phyloP scores from a whole-genome alignment of 1,139 yeast species.

The Entelexis sorbosivorans region DNA sequence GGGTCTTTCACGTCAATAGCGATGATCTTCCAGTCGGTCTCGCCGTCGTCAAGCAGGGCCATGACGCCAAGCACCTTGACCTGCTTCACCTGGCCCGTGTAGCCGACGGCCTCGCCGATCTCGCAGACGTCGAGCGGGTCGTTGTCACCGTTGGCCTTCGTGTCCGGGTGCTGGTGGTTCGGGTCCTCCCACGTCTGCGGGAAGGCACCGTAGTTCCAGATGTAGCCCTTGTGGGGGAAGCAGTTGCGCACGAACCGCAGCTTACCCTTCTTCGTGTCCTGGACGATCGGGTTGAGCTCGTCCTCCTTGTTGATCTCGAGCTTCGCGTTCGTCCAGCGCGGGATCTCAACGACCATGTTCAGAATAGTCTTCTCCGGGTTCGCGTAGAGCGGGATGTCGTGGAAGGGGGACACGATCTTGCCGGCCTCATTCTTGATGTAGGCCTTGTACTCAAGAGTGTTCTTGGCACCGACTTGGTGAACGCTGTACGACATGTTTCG shows the following conservation, averaged over 20 bases:
- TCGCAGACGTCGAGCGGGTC: constrained; percentile 97
- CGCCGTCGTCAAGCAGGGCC: constrained; percentile 94
- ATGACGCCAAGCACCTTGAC: constrained; percentile 87
- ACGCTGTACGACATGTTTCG: constrained; percentile 28
- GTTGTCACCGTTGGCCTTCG: constrained; percentile 69
- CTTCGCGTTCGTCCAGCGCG: constrained; percentile 92
- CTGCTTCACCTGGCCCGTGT: constrained; percentile 64
- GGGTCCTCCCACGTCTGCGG: constrained; percentile 97
- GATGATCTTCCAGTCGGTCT: constrained; percentile 93
- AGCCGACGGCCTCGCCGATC: constrained; percentile 59
- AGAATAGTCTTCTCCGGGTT: constrained; percentile 52
- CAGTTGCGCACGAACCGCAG: constrained; percentile 77
- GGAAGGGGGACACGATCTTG: constrained; percentile 64
- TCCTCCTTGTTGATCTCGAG: constrained; percentile 72
- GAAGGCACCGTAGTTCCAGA: constrained; percentile 94
- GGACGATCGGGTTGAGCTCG: constrained; percentile 77
- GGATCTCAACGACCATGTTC: constrained; percentile 88
- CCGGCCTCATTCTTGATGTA: constrained; percentile 47
- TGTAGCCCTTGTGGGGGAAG: constrained; percentile 93
- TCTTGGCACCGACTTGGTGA: constrained; percentile 80
- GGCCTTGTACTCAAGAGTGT: constrained; percentile 84
- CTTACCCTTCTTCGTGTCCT: constrained; percentile 86
- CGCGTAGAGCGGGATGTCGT: constrained; percentile 75
- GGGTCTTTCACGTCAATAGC: constrained; percentile 78
- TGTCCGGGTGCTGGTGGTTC: constrained; percentile 36